Conservation (phyloP, 176 grass and related monocot genomes). For the Musa troglodytarum region DNA sequence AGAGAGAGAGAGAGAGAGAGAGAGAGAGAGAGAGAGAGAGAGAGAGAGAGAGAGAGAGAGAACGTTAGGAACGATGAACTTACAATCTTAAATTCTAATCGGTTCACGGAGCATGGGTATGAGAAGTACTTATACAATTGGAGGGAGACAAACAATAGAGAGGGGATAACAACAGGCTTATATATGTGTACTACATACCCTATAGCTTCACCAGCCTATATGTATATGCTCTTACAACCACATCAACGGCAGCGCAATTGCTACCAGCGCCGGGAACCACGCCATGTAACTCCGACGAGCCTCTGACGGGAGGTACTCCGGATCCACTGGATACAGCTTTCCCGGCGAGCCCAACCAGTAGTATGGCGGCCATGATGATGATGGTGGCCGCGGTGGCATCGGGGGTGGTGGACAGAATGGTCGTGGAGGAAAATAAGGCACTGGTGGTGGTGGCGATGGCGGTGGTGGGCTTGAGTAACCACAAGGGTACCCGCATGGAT, state of each 20-base stretch:
- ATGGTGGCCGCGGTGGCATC: slow-evolving; percentile 1
- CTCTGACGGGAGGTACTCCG: slow-evolving; percentile 28
- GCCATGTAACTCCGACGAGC: not conserved
- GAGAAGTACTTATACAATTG: not conserved
- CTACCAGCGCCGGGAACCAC: slow-evolving; percentile 5
- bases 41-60: too few species aligned
- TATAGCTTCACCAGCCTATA: too few species aligned
- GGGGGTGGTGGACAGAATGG: slow-evolving; percentile 10
- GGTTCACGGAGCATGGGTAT: too few species aligned
- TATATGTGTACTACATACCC: too few species aligned
- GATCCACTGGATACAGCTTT: slow-evolving; percentile 27
- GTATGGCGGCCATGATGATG: slow-evolving; percentile 30
- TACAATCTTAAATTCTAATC: too few species aligned
- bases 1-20: too few species aligned
- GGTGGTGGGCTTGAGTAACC: too few species aligned
- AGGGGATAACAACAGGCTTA: not conserved
- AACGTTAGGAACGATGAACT: too few species aligned
- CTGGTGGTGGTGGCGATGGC: too few species aligned
- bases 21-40: too few species aligned
- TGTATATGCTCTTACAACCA: slow-evolving; percentile 7
- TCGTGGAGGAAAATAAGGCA: too few species aligned
- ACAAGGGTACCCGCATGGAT: too few species aligned
- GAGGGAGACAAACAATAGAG: not conserved
- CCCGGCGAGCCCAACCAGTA: slow-evolving; percentile 5
- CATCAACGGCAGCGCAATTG: slow-evolving; percentile 1